Evolutionary conservation across 306 rosid genomes (phyloP).

Genomic region (Citrullus colocynthis): DNA sequence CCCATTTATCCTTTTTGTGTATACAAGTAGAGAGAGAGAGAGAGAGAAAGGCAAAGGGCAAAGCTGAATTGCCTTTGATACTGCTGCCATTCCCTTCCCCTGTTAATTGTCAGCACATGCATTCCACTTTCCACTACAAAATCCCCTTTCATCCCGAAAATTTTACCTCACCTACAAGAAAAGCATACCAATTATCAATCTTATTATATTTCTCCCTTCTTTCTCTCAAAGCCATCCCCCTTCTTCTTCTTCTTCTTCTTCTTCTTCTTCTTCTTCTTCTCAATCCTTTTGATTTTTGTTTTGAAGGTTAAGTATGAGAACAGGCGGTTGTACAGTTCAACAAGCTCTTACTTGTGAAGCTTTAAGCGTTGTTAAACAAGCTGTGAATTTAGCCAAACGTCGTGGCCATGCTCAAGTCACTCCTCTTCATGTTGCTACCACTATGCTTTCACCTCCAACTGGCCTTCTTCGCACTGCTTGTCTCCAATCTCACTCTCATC

Average conservation of each 20-base stretch:
- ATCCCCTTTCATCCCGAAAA: constrained; percentile 66
- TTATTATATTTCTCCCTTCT: background rate
- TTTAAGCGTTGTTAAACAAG: constrained; percentile 56
- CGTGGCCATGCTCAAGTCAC: constrained; percentile 97
- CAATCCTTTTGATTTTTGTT: too few relatives aligned
- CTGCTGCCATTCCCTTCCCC: constrained; percentile 46
- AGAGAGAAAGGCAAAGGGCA: constrained; percentile 17
- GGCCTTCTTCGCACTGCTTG: constrained; percentile 71
- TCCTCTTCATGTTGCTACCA: constrained; percentile 87
- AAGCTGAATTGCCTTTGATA: constrained; percentile 78
- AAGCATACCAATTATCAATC: constrained; percentile 28
- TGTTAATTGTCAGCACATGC: constrained; percentile 94
- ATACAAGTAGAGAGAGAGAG: constrained; percentile 9
- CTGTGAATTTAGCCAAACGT: constrained; percentile 57
- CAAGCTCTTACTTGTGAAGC: constrained; percentile 81
- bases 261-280: constrained; percentile 5
- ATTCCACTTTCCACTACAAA: constrained; percentile 89
- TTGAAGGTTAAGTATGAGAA: constrained; percentile 42
- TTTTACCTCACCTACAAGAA: constrained; percentile 87
- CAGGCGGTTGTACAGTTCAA: constrained; percentile 62
- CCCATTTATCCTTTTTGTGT: background rate
- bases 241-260: background rate
- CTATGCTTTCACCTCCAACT: constrained; percentile 57
- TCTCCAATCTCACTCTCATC: constrained; percentile 88
- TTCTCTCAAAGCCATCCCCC: background rate